Conservation (phyloP, 2,329 filamentous ascomycete species). For the Aspergillus pseudoterreus region DNA sequence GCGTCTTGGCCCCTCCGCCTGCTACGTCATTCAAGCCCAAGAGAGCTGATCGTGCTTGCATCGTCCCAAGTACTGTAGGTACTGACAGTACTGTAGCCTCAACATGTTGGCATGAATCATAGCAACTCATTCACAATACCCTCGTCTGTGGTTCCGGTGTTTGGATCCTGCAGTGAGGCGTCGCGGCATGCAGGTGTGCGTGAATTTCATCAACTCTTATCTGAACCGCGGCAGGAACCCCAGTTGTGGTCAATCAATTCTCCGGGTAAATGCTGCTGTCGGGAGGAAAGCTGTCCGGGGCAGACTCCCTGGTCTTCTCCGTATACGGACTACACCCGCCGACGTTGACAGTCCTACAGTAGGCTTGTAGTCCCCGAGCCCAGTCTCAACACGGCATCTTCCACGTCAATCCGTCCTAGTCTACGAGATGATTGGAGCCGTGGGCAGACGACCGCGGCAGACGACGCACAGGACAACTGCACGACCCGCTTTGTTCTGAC, state of each 20-base stretch:
- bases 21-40: conserved; percentile 7
- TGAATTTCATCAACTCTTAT: not conserved
- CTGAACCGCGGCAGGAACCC: not conserved
- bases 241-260: not conserved
- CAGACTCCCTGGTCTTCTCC: not conserved
- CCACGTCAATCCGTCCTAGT: conserved; percentile 1
- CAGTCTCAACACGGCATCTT: not conserved
- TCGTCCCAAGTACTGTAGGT: not conserved
- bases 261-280: not conserved
- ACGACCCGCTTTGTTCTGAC: not conserved
- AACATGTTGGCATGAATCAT: no score
- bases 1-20: not conserved
- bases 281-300: not conserved
- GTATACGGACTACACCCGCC: not conserved
- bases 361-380: not conserved
- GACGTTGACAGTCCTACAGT: not conserved
- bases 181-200: not conserved
- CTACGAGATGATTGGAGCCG: not conserved
- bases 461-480: conserved; percentile 5
- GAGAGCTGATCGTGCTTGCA: not conserved
- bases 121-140: no score
- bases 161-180: not conserved
- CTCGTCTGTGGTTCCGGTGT: no score
- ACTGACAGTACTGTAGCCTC: no score
- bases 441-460: not conserved